phyloP scores from a whole-genome alignment of 306 rosid genomes.

The Vigna unguiculata region DNA sequence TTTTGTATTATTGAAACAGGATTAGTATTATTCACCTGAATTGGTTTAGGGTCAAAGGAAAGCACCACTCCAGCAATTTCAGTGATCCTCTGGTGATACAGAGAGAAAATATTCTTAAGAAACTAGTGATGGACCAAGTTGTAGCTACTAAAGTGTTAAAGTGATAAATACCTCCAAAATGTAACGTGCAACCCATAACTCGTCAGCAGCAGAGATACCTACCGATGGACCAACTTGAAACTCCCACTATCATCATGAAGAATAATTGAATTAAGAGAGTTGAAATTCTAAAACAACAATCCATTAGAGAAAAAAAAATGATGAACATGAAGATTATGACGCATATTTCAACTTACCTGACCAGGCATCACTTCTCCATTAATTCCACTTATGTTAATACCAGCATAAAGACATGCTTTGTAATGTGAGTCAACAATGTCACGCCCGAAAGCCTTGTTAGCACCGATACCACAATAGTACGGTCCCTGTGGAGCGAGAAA shows the following conservation, averaged over 20 bases:
- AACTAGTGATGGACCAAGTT: neutral
- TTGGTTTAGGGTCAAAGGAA: constrained; percentile 91
- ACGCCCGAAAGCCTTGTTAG: constrained; percentile 91
- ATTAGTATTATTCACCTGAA: constrained; percentile 51
- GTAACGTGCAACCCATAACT: constrained; percentile 89
- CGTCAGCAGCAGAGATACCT: constrained; percentile 88
- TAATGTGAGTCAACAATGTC: constrained; percentile 86
- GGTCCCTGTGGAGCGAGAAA: constrained; percentile 68
- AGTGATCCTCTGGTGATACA: constrained; percentile 74
- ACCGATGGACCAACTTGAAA: constrained; percentile 95
- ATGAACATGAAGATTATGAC: no score
- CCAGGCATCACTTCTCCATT: constrained; percentile 99
- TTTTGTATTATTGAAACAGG: neutral
- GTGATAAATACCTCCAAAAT: constrained; percentile 76
- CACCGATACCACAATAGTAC: constrained; percentile 82
- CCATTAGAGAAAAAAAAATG: neutral
- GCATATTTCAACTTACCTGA: constrained; percentile 56
- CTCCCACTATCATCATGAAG: constrained; percentile 68
- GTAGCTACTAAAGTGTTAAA: neutral
- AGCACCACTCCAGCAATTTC: constrained; percentile 85
- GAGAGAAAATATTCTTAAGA: neutral
- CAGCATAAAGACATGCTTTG: constrained; percentile 90
- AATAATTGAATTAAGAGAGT: neutral
- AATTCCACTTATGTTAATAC: constrained; percentile 85
- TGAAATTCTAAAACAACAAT: neutral